Percentiles rank a stretch among this genome's conserved stretches.
phyloP scores from a whole-genome alignment of 306 rosid species.

The Vachellia collinsii region DNA sequence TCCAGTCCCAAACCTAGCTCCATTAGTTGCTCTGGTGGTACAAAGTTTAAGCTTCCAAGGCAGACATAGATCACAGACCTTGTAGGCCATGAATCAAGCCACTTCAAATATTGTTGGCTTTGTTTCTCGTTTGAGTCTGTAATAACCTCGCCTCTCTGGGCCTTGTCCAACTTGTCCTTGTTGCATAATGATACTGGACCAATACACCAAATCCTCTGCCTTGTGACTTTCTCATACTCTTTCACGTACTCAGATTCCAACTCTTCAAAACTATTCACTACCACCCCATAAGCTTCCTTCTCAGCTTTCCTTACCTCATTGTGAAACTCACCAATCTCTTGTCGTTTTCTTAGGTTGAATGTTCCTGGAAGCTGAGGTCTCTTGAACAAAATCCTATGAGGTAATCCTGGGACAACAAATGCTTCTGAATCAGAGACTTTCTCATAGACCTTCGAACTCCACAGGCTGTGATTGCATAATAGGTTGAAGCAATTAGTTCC shows the following conservation, averaged over 20 bases:
- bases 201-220: constrained; percentile 47
- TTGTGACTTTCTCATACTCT: constrained; percentile 32
- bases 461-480: constrained; percentile 34
- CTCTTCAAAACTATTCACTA: constrained; percentile 55
- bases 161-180: constrained; percentile 37
- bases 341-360: neutral
- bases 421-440: constrained; percentile 3
- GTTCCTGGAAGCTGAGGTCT: constrained; percentile 34
- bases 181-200: constrained; percentile 54
- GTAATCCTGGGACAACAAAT: constrained; percentile 38
- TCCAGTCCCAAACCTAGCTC: constrained; percentile 68
- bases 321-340: neutral
- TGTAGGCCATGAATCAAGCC: constrained; percentile 57
- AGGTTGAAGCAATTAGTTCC: constrained; percentile 44
- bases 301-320: constrained; percentile 26
- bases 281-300: constrained; percentile 35
- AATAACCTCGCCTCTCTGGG: constrained; percentile 45
- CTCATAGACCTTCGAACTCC: constrained; percentile 28
- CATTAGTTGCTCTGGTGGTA: constrained; percentile 43
- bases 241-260: constrained; percentile 42
- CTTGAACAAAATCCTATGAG: constrained; percentile 34
- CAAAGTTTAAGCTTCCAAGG: constrained; percentile 54
- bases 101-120: constrained; percentile 40
- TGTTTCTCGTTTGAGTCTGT: constrained; percentile 13
- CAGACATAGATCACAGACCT: constrained; percentile 54